Conservation (phyloP, 2,329 filamentous ascomycete genomes). For the Aspergillus sp. region DNA sequence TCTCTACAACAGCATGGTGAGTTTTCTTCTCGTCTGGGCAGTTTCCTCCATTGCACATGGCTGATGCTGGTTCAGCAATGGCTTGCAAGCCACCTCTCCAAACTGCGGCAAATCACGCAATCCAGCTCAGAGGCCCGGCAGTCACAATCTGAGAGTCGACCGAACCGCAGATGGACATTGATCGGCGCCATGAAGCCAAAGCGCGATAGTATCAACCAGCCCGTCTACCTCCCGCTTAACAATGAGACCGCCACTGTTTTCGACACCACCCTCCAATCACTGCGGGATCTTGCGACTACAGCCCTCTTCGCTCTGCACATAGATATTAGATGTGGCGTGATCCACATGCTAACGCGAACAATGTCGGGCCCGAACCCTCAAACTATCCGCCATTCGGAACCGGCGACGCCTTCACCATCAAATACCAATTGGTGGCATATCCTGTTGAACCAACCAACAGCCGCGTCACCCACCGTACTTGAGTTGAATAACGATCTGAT, state of each 20-base stretch:
- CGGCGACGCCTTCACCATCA: slow-evolving; percentile 55
- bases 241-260: slow-evolving; percentile 82
- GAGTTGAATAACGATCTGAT: slow-evolving; percentile 79
- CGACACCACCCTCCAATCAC: slow-evolving; percentile 80
- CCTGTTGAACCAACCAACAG: slow-evolving; percentile 40
- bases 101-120: slow-evolving; percentile 79
- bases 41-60: not conserved
- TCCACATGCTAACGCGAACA: slow-evolving; percentile 71
- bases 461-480: slow-evolving; percentile 66
- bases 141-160: slow-evolving; percentile 41
- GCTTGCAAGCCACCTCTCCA: slow-evolving; percentile 79
- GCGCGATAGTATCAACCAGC: slow-evolving; percentile 57
- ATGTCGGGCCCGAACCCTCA: slow-evolving; percentile 56
- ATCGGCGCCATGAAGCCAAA: slow-evolving; percentile 61
- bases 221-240: slow-evolving; percentile 84
- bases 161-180: slow-evolving; percentile 77
- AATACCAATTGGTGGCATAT: slow-evolving; percentile 65
- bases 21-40: slow-evolving; percentile 10
- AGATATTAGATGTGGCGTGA: slow-evolving; percentile 80
- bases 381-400: slow-evolving; percentile 31
- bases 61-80: slow-evolving; percentile 61
- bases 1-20: slow-evolving; percentile 85
- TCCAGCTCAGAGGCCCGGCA: slow-evolving; percentile 58
- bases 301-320: slow-evolving; percentile 84
- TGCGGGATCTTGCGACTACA: slow-evolving; percentile 74